Conservation (phyloP, 352 stramenopile species). For the Phytophthora melonis region DNA sequence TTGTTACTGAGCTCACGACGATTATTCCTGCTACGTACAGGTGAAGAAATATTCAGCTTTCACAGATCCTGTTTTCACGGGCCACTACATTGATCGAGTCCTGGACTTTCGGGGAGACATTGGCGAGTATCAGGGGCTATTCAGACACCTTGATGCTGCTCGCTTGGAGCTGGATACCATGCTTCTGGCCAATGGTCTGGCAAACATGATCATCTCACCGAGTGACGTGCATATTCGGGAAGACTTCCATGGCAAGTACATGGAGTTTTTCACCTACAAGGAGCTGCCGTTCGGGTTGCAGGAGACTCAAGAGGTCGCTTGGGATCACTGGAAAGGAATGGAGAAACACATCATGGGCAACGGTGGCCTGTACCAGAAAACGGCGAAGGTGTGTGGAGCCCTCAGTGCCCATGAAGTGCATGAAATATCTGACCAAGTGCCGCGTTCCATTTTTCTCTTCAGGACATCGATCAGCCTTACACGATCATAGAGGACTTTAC, state of each 20-base stretch:
- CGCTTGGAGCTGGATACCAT: constrained; percentile 4
- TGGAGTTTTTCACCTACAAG: constrained; percentile 5
- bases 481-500: constrained; percentile 2
- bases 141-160: background rate
- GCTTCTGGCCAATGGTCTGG: background rate
- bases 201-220: background rate
- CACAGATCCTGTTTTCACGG: background rate
- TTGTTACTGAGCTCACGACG: background rate
- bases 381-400: background rate
- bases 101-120: constrained; percentile 2
- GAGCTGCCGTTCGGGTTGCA: constrained; percentile 1
- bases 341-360: constrained; percentile 8
- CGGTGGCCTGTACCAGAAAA: background rate
- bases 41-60: constrained; percentile 5
- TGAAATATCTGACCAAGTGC: background rate
- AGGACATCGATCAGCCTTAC: constrained; percentile 1
- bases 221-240: background rate
- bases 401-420: background rate
- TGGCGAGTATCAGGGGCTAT: background rate
- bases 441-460: background rate
- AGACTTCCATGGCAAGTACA: constrained; percentile 1
- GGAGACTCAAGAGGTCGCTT: background rate
- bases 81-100: constrained; percentile 1
- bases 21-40: background rate
- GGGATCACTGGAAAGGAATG: constrained; percentile 8